Conservation (phyloP, 352 stramenopile genomes). For the Phytopythium mirpurense region DNA sequence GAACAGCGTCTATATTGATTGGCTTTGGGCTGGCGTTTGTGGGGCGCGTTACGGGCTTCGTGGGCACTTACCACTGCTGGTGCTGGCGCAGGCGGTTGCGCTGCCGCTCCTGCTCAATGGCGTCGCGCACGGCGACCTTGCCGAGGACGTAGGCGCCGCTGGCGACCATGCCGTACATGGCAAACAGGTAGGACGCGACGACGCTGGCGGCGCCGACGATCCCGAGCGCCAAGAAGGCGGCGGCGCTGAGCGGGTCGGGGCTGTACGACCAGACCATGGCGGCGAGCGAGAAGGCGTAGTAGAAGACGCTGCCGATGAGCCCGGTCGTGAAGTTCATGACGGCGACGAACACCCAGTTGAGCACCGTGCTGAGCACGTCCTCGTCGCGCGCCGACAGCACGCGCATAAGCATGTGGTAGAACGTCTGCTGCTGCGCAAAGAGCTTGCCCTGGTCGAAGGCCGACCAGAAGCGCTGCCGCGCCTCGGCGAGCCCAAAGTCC, state of each 20-base stretch:
- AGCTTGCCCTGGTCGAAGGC: slow-evolving; percentile 83
- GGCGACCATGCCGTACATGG: slow-evolving; percentile 82
- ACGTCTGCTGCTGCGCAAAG: slow-evolving; percentile 84
- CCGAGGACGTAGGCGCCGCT: slow-evolving; percentile 75
- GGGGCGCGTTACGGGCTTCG: too few species aligned
- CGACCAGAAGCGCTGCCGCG: slow-evolving; percentile 72
- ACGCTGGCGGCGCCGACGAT: slow-evolving; percentile 73
- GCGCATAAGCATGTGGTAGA: slow-evolving; percentile 81
- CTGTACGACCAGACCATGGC: slow-evolving; percentile 84
- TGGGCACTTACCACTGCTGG: slow-evolving; percentile 22
- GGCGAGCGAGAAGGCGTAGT: slow-evolving; percentile 81
- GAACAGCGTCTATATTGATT: neutral
- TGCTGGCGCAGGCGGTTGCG: slow-evolving; percentile 45
- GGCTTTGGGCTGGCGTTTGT: neutral
- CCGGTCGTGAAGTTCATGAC: slow-evolving; percentile 89
- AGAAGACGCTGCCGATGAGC: slow-evolving; percentile 72
- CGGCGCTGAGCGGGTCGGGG: slow-evolving; percentile 67
- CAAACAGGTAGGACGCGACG: slow-evolving; percentile 82
- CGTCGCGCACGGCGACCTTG: slow-evolving; percentile 69
- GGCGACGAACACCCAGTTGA: slow-evolving; percentile 83
- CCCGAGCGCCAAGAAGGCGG: slow-evolving; percentile 66
- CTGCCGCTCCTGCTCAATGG: slow-evolving; percentile 67
- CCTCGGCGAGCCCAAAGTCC: slow-evolving; percentile 74
- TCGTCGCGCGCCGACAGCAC: slow-evolving; percentile 68
- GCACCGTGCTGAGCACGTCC: slow-evolving; percentile 65